Base-by-base conservation (phyloP, 2,329 filamentous ascomycete species). In the Kalaharituber pfeilii region DNA sequence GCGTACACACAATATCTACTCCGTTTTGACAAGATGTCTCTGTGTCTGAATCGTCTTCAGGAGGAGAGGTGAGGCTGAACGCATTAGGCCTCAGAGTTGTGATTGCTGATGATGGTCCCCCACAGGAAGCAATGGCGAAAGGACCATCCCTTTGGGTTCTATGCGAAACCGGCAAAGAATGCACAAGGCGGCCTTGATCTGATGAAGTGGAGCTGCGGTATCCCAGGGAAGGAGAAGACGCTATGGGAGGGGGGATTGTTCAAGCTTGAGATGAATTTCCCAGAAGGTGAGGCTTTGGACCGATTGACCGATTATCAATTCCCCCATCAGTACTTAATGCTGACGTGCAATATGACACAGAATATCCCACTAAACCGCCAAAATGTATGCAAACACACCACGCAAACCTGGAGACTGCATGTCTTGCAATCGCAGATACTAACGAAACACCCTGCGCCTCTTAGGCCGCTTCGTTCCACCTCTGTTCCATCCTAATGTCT, bases 211-310 rank as follows among this genome's bases (percentile, higher is more conserved):
- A 88, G 96, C 64, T 96, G 91, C 65, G 88, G 88, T 44, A 84
- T 98, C 44, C 91, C 91, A 2, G 91, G 93, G 65, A 95, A 94
- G 68, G 82, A 94, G 57, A 91, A 93, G 73, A 98, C 93, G 0
- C 81, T 96, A 22, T 98, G 91, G 91, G 88, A 94, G 66, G 88
- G 88, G n/a, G 91, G 91, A 1, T 72, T 95, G 9, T 96, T 96
- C 73, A 98, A 96, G 73, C 73, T 98, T 56, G 86, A 84, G 55
- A 83, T 98, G 64, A 80, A 77, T 9, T 98, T 98, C 64, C 91
- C 93, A 0, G 91, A 98, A 65, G 88, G 87, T 91, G 30, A 30
- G 13, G 20, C 52, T 15, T n/a, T n/a, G 15, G 15, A 13, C 4
- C 13, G 13, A 15, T 13, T 15, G 20, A 54, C 44, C 54, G 54